Conservation (phyloP, 169 alveolate species). For the Eimeria nieschulzi region DNA sequence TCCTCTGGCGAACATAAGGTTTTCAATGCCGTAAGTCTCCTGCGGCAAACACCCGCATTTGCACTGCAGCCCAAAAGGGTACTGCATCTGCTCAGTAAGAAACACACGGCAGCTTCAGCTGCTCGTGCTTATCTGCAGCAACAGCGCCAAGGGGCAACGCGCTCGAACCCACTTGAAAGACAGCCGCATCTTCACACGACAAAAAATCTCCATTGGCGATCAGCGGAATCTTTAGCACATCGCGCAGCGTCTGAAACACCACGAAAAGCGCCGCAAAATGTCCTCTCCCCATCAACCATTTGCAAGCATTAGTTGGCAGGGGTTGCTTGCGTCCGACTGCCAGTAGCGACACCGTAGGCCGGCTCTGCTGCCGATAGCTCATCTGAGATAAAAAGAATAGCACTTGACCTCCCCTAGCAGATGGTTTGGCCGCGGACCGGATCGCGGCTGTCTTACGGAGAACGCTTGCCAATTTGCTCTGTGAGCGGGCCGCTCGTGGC, state of each 20-base stretch:
- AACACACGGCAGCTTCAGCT: constrained; percentile 5
- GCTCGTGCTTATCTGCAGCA: not conserved
- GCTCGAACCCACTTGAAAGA: constrained; percentile 64
- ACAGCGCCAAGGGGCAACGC: not conserved
- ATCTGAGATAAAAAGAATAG: too few relatives aligned
- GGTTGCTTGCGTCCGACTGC: too few relatives aligned
- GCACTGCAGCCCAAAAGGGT: not conserved
- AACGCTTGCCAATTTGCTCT: constrained; percentile 72
- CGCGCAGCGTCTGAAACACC: constrained; percentile 29
- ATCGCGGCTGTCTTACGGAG: constrained; percentile 18
- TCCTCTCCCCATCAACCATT: not conserved
- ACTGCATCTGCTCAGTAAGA: not conserved
- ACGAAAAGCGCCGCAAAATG: not conserved
- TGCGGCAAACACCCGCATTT: not conserved
- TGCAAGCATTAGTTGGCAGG: not conserved
- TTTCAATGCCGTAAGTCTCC: constrained; percentile 69
- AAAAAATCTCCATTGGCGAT: constrained; percentile 76
- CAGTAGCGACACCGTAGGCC: too few relatives aligned
- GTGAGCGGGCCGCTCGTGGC: constrained; percentile 73
- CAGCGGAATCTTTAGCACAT: constrained; percentile 57
- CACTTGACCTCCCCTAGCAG: too few relatives aligned
- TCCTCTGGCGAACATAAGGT: constrained; percentile 76
- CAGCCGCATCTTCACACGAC: constrained; percentile 48
- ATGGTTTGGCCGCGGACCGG: too few relatives aligned
- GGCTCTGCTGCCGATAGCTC: too few relatives aligned